Conservation (phyloP, 495 filamentous ascomycete species). For the Penicillium angulare region DNA sequence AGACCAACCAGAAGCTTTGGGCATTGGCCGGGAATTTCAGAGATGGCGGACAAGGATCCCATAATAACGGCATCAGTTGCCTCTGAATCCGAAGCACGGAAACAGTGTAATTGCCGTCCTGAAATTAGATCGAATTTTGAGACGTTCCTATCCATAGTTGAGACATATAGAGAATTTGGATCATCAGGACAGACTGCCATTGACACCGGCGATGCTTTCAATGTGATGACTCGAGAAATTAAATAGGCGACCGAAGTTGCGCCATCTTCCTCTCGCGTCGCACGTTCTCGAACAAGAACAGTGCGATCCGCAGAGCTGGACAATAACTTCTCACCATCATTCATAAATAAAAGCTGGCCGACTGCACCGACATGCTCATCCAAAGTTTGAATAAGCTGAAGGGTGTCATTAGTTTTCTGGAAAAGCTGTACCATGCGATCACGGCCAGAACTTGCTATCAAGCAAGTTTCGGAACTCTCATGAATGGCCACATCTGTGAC, state of each 20-base stretch:
- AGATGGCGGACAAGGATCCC: slow-evolving; percentile 63
- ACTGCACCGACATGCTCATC: slow-evolving; percentile 77
- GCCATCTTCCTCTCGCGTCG: slow-evolving; percentile 61
- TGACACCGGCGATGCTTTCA: slow-evolving; percentile 83
- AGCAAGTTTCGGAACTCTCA: slow-evolving; percentile 28
- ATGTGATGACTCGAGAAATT: slow-evolving; percentile 67
- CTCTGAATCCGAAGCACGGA: slow-evolving; percentile 77
- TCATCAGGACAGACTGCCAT: slow-evolving; percentile 68
- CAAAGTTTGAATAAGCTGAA: slow-evolving; percentile 68
- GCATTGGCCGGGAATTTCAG: slow-evolving; percentile 34
- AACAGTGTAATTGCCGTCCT: slow-evolving; percentile 67
- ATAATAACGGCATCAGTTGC: slow-evolving; percentile 79
- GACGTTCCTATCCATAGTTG: slow-evolving; percentile 79
- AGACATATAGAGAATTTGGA: slow-evolving; percentile 62
- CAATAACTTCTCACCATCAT: slow-evolving; percentile 66
- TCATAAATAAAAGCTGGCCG: slow-evolving; percentile 58
- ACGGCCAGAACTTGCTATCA: slow-evolving; percentile 78
- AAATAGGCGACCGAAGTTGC: slow-evolving; percentile 72
- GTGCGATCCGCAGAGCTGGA: slow-evolving; percentile 90
- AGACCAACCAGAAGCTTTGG: slow-evolving; percentile 69
- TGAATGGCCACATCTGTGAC: slow-evolving; percentile 76
- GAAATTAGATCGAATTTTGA: slow-evolving; percentile 70
- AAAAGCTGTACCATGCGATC: slow-evolving; percentile 93
- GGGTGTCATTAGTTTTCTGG: slow-evolving; percentile 49
- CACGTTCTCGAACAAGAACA: slow-evolving; percentile 72